These are phyloP conservation scores for Noccaea bulbosa DNA, from an alignment of 345 rosid genomes.

Conservation along the genomic window DNA sequence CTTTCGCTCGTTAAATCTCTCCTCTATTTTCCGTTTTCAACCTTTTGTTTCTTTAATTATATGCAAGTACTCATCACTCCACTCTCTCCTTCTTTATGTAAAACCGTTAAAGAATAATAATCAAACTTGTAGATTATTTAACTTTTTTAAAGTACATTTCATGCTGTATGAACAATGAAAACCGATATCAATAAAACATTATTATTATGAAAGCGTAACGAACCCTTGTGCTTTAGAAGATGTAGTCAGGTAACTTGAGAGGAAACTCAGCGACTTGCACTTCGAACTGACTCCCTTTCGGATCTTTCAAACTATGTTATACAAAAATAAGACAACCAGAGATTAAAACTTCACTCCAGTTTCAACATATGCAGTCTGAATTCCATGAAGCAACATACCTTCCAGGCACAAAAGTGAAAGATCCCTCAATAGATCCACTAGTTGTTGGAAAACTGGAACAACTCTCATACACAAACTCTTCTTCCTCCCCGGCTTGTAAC, in stretches of 20 bases:
- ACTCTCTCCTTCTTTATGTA: slow-evolving; percentile 1
- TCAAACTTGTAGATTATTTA: slow-evolving; percentile 7
- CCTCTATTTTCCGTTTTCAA: background rate
- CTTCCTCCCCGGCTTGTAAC: slow-evolving; percentile 63
- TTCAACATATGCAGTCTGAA: background rate
- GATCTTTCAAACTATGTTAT: slow-evolving; percentile 58
- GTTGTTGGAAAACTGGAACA: slow-evolving; percentile 46
- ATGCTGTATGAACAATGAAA: slow-evolving; percentile 7
- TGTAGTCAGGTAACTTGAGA: slow-evolving; percentile 64
- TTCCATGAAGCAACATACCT: slow-evolving; percentile 52
- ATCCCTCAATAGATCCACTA: slow-evolving; percentile 68
- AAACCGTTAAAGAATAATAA: background rate
- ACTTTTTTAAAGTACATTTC: background rate
- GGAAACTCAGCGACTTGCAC: slow-evolving; percentile 66
- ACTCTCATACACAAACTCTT: slow-evolving; percentile 84
- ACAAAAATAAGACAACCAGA: background rate
- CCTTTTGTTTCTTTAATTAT: background rate
- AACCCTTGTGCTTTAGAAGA: slow-evolving; percentile 51
- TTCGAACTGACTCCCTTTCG: slow-evolving; percentile 62
- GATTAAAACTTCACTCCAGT: background rate
- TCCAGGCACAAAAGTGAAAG: slow-evolving; percentile 88
- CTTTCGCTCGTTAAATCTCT: slow-evolving; percentile 36
- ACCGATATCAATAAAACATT: background rate
- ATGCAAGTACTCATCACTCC: background rate
- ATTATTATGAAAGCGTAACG: slow-evolving; percentile 4